Base-by-base conservation (phyloP, 345 rosid species). In the Kandelia obovata region DNA sequence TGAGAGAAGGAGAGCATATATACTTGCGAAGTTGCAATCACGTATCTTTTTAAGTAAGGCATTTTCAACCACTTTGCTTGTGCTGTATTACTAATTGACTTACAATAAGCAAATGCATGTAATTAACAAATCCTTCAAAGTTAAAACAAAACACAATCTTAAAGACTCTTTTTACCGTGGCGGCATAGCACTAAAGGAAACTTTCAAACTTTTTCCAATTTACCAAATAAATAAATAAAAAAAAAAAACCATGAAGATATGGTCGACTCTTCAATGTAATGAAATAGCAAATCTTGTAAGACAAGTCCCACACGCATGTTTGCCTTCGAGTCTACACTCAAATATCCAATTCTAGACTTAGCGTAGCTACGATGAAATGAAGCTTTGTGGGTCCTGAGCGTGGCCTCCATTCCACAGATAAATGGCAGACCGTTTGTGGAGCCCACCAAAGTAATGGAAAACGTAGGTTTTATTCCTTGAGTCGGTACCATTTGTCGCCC, bases 171-270 rank as follows among this genome's bases (percentile, higher is more conserved):
- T 53, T 32, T 70, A 27, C 61, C 31, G 73, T 79, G 15, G 49
- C 59, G 63, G 80, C 78, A 75, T 78, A 75, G 76, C 75, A 75
- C 65, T 70, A 67, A 85, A 82, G 84, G 67, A 74, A 79, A 64
- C 79, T 63, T 61, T 57, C 63, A 3, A 43, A 43, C 49, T 43
- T 13, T 13, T 43, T 43, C 17, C 4, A 3, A 43, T 43, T 17
- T 43, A 11, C 4, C 49, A 43, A 81, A 65, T 82, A 83, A 85
- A 80, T 78, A 66, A 76, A 71, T 70, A 67, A 68, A 71, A 75
- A 82, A 82, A 80, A 83, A 77, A 72, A 65, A 72, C 74, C 82
- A 70, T 21, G 30, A 62, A 57, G 53, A 66, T 35, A 73, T 15
- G 16, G 27, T 62, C 56, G 80, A 64, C 83, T 84, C 86, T 81